These are phyloP conservation scores for Sphagnum magellanicum DNA, from an alignment of 228 moss, liverwort and hornwort genomes.

Conservation along the genomic window DNA sequence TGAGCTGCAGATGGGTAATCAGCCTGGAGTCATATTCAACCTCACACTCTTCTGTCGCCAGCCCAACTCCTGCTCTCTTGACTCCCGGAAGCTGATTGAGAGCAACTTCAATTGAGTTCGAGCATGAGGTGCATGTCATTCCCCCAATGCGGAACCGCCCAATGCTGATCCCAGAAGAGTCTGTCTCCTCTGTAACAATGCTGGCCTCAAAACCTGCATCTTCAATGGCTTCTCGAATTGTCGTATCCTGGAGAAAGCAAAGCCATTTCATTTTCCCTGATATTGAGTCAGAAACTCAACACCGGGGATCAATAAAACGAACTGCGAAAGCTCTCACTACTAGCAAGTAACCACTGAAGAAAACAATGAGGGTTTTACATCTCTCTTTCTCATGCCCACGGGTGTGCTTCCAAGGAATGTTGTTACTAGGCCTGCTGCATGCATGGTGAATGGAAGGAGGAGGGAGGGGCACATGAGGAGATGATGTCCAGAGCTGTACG, in stretches of 20 bases:
- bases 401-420: no score
- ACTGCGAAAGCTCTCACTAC: no score
- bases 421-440: no score
- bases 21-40: conserved; percentile 63
- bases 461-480: background rate
- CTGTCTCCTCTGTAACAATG: conserved; percentile 28
- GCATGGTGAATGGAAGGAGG: no score
- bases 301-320: no score
- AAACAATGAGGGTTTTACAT: no score
- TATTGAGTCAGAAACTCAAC: no score
- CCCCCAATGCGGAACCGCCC: conserved; percentile 84
- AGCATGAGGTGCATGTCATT: conserved; percentile 91
- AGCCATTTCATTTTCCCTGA: no score
- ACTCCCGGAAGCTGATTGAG: conserved; percentile 67
- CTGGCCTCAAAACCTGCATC: conserved; percentile 86
- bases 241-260: conserved; percentile 39
- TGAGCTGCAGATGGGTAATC: conserved; percentile 30
- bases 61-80: conserved; percentile 72
- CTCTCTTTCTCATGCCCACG: no score
- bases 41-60: conserved; percentile 85
- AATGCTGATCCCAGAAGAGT: conserved; percentile 29
- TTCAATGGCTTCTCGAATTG: conserved; percentile 83
- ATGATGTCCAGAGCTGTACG: background rate
- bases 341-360: no score
- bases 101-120: conserved; percentile 64